Evolutionary conservation across 106 monocot genomes (phyloP).

Genomic region (Xerophyta viscosa): DNA sequence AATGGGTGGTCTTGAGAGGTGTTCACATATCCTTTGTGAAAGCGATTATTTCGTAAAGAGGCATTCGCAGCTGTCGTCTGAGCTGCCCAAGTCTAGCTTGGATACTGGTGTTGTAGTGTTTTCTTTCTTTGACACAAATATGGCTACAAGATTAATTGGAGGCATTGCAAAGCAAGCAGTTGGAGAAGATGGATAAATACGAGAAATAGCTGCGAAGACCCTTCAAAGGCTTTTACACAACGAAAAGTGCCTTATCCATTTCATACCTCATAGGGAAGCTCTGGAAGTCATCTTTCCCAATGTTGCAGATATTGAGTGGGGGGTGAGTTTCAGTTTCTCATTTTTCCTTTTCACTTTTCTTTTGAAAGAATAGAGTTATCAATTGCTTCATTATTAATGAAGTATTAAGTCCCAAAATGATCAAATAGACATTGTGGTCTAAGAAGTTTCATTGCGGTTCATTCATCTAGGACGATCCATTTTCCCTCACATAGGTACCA

Average conservation of each 20-base stretch:
- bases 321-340: too few relatives aligned
- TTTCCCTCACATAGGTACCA: too few relatives aligned
- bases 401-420: too few relatives aligned
- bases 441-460: too few relatives aligned
- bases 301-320: slow-evolving; percentile 57
- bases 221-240: slow-evolving; percentile 73
- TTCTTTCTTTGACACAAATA: slow-evolving; percentile 50
- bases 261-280: slow-evolving; percentile 47
- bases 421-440: too few relatives aligned
- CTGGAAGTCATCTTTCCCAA: slow-evolving; percentile 68
- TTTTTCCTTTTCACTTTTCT: too few relatives aligned
- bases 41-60: slow-evolving; percentile 27
- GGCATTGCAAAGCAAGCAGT: slow-evolving; percentile 90
- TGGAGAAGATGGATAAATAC: slow-evolving; percentile 84
- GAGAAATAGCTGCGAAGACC: slow-evolving; percentile 65
- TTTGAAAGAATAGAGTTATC: too few relatives aligned
- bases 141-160: slow-evolving; percentile 53
- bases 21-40: slow-evolving; percentile 61
- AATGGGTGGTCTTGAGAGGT: slow-evolving; percentile 76
- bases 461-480: too few relatives aligned
- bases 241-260: slow-evolving; percentile 20
- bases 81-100: slow-evolving; percentile 2
- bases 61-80: neutral
- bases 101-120: slow-evolving; percentile 1
- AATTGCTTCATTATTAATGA: too few relatives aligned